Conservation (phyloP, 257 asterid genomes). For the Nicotiana attenuata region DNA sequence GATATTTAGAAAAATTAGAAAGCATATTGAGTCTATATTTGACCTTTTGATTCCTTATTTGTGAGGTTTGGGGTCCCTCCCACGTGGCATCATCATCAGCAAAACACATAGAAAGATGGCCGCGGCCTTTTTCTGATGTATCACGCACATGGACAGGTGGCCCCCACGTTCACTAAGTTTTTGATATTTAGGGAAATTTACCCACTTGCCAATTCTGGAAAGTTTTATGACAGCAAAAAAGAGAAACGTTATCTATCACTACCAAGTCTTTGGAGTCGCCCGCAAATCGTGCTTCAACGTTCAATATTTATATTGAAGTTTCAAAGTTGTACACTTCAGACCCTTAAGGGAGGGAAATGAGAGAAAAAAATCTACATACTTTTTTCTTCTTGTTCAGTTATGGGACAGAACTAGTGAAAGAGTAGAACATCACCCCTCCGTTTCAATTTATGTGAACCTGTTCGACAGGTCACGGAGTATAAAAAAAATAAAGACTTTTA, state of each 20-base stretch:
- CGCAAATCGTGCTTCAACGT: conserved; percentile 1
- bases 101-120: background rate
- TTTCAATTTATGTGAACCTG: no score
- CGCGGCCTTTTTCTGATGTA: background rate
- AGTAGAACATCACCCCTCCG: no score
- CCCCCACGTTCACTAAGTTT: background rate
- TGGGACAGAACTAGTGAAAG: no score
- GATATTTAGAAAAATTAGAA: background rate
- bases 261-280: background rate
- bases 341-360: background rate
- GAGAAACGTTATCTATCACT: background rate
- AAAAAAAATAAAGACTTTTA: no score
- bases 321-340: background rate
- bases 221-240: background rate
- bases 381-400: background rate
- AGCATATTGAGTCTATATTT: background rate
- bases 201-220: background rate
- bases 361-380: background rate
- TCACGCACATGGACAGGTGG: background rate
- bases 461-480: no score
- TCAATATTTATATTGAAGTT: background rate
- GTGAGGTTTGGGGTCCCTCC: background rate
- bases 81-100: conserved; percentile 14
- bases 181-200: background rate
- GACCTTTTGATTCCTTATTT: background rate